Conservation (phyloP, 345 rosid species). For the Citrus sinensis region DNA sequence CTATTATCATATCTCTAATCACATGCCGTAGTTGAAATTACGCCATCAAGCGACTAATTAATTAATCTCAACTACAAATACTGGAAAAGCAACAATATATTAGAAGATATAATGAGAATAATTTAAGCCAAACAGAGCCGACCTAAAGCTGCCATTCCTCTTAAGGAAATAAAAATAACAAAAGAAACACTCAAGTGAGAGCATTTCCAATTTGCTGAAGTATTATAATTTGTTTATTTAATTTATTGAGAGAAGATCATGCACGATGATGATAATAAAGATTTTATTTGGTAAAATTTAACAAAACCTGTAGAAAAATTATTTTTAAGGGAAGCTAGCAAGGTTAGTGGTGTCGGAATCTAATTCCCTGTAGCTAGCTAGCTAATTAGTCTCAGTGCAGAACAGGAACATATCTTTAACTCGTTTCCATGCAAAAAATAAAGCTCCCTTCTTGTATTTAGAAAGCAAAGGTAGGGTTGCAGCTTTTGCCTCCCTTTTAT, state of each 20-base stretch:
- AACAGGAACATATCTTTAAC: conserved; percentile 27
- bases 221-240: no score
- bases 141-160: no score
- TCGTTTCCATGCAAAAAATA: conserved; percentile 35
- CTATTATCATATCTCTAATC: conserved; percentile 1
- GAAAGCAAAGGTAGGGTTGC: conserved; percentile 26
- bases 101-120: no score
- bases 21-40: not conserved
- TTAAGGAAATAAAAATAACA: no score
- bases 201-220: no score
- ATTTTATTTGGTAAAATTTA: no score
- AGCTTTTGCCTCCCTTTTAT: conserved; percentile 30
- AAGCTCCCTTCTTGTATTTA: conserved; percentile 20
- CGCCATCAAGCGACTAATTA: not conserved
- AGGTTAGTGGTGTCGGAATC: conserved; percentile 44
- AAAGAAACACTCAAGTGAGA: no score
- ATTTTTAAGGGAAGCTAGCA: not conserved
- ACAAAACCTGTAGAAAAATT: not conserved
- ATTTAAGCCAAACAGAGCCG: no score
- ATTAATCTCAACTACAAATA: not conserved
- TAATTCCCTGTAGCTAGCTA: conserved; percentile 28
- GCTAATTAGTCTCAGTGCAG: no score
- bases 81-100: no score
- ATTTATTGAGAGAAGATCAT: no score
- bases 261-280: no score